Evolutionary conservation across 176 grass and related monocot species (phyloP), one percentile per base, ranked within the genome.

Genomic region (Dendrocalamus sinicus): DNA sequence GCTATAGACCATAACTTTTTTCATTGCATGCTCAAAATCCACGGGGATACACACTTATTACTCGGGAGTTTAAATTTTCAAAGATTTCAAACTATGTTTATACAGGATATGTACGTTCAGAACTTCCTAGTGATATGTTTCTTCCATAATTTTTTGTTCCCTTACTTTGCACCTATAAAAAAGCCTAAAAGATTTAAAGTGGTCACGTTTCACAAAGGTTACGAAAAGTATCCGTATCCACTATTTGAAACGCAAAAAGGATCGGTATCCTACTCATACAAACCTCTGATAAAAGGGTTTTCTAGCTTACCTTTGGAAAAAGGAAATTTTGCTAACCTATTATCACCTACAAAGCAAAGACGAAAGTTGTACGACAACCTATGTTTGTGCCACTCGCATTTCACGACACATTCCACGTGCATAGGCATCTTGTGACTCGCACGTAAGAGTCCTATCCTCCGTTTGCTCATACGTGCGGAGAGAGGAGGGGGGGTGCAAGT

Each of bases 161-260:
- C 17, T 59, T 67, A 75, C 47, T 9, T 65, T 5, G 32, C 12
- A 61, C 23, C 7, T 3, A 15, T 45, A 72, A 72, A 82, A 82
- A 11, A 83, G 15, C n/a, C 60, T 26, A 22, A 75, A 87, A 82
- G 61, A 13, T 68, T 17, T 72, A 73, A 83, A 86, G 83, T 26
- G 9, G 3, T 40, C 12, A 44, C 1, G 43, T 64, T 64, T 32
- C 14, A 77, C 55, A 86, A 82, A 90, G 72, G 45, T 72, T 67
- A 62, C 41, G 70, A 32, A 89, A 88, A 70, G 77, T 30, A 10
- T 89, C 46, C 13, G 47, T 35, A 66, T 85, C 67, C 19, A 83
- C 20, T 62, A 6, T 62, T 26, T 62, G 4, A 64, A 64, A 30
- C 12, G 61, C 61, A 30, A 12, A 83, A 83, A 51, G 76, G 30